Evolutionary conservation across 768 basidiomycete genomes (phyloP).

Genomic region (Leccinum barrowsii): DNA sequence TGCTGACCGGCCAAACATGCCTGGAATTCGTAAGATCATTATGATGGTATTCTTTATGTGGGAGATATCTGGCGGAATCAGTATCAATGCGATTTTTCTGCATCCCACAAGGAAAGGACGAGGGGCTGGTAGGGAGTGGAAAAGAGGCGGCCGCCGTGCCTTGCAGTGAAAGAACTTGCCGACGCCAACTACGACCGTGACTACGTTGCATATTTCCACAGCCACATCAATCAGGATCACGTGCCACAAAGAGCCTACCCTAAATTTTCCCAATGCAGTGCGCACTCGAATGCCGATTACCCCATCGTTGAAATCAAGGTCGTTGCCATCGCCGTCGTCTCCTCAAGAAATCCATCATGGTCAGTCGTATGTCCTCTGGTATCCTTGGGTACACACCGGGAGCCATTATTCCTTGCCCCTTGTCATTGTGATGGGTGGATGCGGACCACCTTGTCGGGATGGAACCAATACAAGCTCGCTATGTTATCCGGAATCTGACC

Average conservation of each 20-base stretch:
- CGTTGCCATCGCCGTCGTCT: conserved; percentile 16
- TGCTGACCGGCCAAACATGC: conserved; percentile 25
- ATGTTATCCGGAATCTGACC: conserved; percentile 13
- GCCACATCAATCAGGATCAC: conserved; percentile 16
- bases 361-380: conserved; percentile 21
- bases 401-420: neutral
- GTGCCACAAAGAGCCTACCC: conserved; percentile 24
- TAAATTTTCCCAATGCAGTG: conserved; percentile 11
- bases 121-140: neutral
- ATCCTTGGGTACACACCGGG: neutral
- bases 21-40: conserved; percentile 13
- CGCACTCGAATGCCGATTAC: neutral
- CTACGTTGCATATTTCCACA: conserved; percentile 3
- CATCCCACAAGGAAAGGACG: conserved; percentile 18
- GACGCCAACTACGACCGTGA: neutral
- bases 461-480: conserved; percentile 5
- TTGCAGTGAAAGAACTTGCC: conserved; percentile 1
- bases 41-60: conserved; percentile 16
- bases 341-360: conserved; percentile 33
- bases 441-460: conserved; percentile 16
- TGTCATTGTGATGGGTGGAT: conserved; percentile 27
- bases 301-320: conserved; percentile 21
- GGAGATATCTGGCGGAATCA: conserved; percentile 15
- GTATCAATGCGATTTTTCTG: conserved; percentile 11
- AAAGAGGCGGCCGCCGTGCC: neutral